These are phyloP conservation scores for Globisporangium middletonii DNA, from an alignment of 352 stramenopile genomes.

Conservation along the genomic window DNA sequence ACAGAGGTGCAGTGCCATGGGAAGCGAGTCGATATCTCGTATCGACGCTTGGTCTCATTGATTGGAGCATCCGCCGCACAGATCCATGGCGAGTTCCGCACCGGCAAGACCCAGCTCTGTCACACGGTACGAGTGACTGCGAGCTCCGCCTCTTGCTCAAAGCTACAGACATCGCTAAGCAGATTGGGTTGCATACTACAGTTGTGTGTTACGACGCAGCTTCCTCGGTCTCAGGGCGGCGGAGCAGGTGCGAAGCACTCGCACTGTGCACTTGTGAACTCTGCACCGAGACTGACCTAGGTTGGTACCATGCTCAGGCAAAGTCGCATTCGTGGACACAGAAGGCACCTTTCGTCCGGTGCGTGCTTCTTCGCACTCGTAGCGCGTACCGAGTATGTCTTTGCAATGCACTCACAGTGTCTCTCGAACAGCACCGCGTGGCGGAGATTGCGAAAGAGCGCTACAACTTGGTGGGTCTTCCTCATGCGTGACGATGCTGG, in stretches of 20 bases:
- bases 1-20: conserved; percentile 60
- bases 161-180: neutral
- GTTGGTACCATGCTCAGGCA: conserved; percentile 29
- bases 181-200: conserved; percentile 7
- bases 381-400: neutral
- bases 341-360: conserved; percentile 91
- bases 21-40: conserved; percentile 1
- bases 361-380: neutral
- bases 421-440: conserved; percentile 45
- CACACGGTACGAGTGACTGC: conserved; percentile 61
- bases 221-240: conserved; percentile 77
- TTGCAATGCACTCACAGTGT: neutral
- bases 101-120: conserved; percentile 93
- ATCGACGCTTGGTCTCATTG: neutral
- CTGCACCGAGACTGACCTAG: neutral
- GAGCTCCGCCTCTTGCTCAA: neutral
- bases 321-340: conserved; percentile 87
- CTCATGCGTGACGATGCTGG: neutral
- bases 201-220: conserved; percentile 78
- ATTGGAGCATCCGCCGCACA: conserved; percentile 12
- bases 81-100: conserved; percentile 91
- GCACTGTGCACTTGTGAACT: neutral
- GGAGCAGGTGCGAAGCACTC: conserved; percentile 49
- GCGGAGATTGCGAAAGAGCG: conserved; percentile 80
- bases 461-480: conserved; percentile 53